Evolutionary conservation across 2,329 filamentous ascomycete species (phyloP).

Genomic region (Colletotrichum godetiae): DNA sequence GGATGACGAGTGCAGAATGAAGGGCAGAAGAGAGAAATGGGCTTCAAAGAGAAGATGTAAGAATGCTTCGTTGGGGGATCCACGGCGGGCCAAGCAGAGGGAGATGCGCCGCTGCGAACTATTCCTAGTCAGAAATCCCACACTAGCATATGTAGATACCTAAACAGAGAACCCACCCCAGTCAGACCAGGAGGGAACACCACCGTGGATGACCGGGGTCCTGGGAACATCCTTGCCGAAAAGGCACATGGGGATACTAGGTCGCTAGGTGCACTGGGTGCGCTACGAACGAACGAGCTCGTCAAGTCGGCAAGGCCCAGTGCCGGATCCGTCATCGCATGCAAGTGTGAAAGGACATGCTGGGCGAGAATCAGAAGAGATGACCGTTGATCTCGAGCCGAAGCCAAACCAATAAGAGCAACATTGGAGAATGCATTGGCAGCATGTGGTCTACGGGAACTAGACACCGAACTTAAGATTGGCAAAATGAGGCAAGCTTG

Average conservation of each 20-base stretch:
- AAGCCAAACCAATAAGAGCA: background rate
- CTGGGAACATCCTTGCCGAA: constrained; percentile 29
- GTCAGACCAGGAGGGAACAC: constrained; percentile 6
- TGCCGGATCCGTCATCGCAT: constrained; percentile 9
- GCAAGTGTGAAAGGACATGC: constrained; percentile 1
- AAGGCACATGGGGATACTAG: constrained; percentile 11
- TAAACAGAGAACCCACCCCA: constrained; percentile 3
- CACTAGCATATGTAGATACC: constrained; percentile 28
- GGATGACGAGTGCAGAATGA: constrained; percentile 1
- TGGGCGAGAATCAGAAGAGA: background rate
- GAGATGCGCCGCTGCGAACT: constrained; percentile 27
- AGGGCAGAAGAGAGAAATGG: background rate
- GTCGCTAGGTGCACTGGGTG: constrained; percentile 11
- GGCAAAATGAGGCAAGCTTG: background rate
- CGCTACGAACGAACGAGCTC: constrained; percentile 2
- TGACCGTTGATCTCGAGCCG: background rate
- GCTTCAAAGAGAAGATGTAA: background rate
- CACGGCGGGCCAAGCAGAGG: constrained; percentile 16
- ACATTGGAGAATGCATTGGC: background rate
- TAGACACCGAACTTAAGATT: background rate
- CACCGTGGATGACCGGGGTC: constrained; percentile 29
- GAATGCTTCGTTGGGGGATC: constrained; percentile 12
- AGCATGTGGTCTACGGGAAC: background rate
- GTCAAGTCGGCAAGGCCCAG: background rate
- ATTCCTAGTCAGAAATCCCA: constrained; percentile 31